Base-by-base conservation (phyloP, 768 basidiomycete species). In the Amanita subjunquillea region DNA sequence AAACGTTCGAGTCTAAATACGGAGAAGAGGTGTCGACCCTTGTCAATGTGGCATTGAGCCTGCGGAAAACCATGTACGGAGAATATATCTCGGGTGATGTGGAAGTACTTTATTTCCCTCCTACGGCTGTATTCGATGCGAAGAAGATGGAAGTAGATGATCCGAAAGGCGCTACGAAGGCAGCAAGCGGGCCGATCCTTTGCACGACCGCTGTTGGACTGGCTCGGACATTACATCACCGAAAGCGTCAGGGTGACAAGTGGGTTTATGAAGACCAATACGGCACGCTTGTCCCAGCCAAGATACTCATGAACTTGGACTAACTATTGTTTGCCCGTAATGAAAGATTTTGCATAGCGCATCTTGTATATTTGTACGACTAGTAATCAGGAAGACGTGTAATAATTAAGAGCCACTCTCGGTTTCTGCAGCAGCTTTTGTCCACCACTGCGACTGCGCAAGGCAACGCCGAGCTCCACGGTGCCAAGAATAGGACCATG, bases 51-150 rank as follows among this genome's bases (percentile, higher is more conserved):
- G 27, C 37, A n/a, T 17, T 50, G 25, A n/a, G 39, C 3, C 22
- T 50, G 12, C 48, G 17, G 34, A 40, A 39, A 38, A 50, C 27
- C 2, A 50, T 50, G 12, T 50, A 29, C n/a, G 20, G 48, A 40
- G 48, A 50, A 7, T 50, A 50, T 9, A 38, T 50, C 36, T 50
- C 48, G 20, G 48, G 36, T 7, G 48, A 50, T n/a, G 25, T 50
- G 20, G n/a, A 17, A 7, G 23, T 38, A 4, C 23, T 50, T 25
- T 39, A 17, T 34, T 34, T 17, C 17, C 22, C n/a, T 39, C 48
- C 48, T n/a, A 20, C 1, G 7, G n/a, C 10, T 6, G 0, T 10
- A 30, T 50, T 50, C 25, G 37, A 50, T n/a, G 15, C 22, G 8
- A 8, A 4, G 20, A 37, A 1, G 17, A 50, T 50, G 48, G 37